Percentiles rank a stretch among this genome's conserved stretches.
Conservation (phyloP, 2,329 filamentous ascomycete species). For the Cercospora citrullina region DNA sequence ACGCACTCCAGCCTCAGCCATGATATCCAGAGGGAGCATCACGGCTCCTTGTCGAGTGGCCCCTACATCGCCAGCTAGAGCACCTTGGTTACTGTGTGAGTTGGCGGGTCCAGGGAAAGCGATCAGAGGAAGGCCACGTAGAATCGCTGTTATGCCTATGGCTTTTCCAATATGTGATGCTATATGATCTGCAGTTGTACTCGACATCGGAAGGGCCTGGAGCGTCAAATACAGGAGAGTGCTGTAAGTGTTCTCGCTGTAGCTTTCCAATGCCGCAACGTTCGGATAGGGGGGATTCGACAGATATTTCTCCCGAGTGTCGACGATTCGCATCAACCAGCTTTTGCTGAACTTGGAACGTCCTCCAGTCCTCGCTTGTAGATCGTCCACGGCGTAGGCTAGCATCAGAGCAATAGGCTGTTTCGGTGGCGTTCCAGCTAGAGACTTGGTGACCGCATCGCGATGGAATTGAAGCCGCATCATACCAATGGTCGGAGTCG, state of each 20-base stretch:
- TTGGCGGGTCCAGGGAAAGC: slow-evolving; percentile 69
- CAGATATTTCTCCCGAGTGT: slow-evolving; percentile 77
- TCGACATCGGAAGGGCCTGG: slow-evolving; percentile 74
- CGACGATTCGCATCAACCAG: slow-evolving; percentile 69
- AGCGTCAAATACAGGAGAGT: slow-evolving; percentile 87
- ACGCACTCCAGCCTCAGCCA: slow-evolving; percentile 75
- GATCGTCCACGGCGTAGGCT: slow-evolving; percentile 65
- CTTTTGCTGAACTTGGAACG: slow-evolving; percentile 54
- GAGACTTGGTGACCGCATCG: slow-evolving; percentile 75
- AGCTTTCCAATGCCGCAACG: slow-evolving; percentile 74
- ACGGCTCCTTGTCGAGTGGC: slow-evolving; percentile 62
- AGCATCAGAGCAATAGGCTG: slow-evolving; percentile 89
- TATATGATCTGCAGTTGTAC: slow-evolving; percentile 84
- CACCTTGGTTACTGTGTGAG: slow-evolving; percentile 54
- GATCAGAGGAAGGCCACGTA: slow-evolving; percentile 86
- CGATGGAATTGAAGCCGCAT: slow-evolving; percentile 96
- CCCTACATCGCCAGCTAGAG: slow-evolving; percentile 42
- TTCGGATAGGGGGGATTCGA: slow-evolving; percentile 78
- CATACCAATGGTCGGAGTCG: slow-evolving; percentile 78
- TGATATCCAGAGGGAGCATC: slow-evolving; percentile 82
- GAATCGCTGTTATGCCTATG: slow-evolving; percentile 77
- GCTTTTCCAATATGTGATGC: slow-evolving; percentile 96
- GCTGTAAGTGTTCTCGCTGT: slow-evolving; percentile 93
- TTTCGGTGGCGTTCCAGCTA: slow-evolving; percentile 76
- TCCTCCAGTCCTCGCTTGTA: slow-evolving; percentile 50